Evolutionary conservation across 2,329 filamentous ascomycete genomes (phyloP).

Genomic region (Xylaria arbuscula): DNA sequence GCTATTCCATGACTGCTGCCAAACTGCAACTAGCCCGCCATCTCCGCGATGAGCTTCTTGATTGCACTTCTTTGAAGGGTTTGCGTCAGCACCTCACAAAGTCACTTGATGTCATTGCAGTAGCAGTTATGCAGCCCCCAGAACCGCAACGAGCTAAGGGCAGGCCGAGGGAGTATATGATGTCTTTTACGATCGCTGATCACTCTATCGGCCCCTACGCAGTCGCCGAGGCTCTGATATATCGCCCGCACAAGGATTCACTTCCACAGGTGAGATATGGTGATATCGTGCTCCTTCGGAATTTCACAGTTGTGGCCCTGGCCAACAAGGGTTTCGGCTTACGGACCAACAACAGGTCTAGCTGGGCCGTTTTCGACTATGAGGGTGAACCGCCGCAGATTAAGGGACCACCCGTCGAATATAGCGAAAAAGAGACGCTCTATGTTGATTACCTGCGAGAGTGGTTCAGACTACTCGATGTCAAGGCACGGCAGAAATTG

Average conservation of each 20-base stretch:
- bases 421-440: slow-evolving; percentile 60
- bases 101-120: slow-evolving; percentile 64
- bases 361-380: slow-evolving; percentile 71
- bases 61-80: slow-evolving; percentile 63
- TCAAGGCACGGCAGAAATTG: slow-evolving; percentile 59
- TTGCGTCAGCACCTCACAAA: slow-evolving; percentile 63
- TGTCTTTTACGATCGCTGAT: slow-evolving; percentile 68
- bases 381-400: slow-evolving; percentile 61
- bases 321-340: slow-evolving; percentile 67
- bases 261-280: slow-evolving; percentile 66
- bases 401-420: slow-evolving; percentile 69
- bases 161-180: slow-evolving; percentile 69
- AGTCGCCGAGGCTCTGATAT: slow-evolving; percentile 67
- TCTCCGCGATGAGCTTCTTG: slow-evolving; percentile 62
- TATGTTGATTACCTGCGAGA: slow-evolving; percentile 61
- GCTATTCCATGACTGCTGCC: slow-evolving; percentile 50
- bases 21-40: slow-evolving; percentile 60
- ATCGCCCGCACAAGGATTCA: slow-evolving; percentile 67
- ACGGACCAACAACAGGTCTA: slow-evolving; percentile 64
- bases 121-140: slow-evolving; percentile 63
- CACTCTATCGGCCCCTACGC: slow-evolving; percentile 62
- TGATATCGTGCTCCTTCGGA: slow-evolving; percentile 68
- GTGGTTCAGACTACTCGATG: slow-evolving; percentile 63
- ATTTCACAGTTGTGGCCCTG: slow-evolving; percentile 65
- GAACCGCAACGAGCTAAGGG: slow-evolving; percentile 66